Evolutionary conservation across 176 grass and related monocot genomes (phyloP).

Genomic region (Oryza glaberrima): DNA sequence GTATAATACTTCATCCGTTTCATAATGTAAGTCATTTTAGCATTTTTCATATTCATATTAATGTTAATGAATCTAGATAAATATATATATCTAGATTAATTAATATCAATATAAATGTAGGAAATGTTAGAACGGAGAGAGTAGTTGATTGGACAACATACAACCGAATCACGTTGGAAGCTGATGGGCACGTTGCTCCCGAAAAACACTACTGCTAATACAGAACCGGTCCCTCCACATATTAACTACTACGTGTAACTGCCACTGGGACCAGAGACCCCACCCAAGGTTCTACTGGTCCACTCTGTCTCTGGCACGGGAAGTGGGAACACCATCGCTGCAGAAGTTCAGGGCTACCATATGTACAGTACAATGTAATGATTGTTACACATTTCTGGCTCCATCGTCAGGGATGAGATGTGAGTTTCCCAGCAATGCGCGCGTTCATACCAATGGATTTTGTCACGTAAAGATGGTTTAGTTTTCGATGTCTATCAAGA

Average conservation of each 20-base stretch:
- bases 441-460: background rate
- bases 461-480: background rate
- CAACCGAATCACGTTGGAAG: background rate
- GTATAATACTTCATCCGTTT: too few relatives aligned
- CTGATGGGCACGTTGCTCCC: too few relatives aligned
- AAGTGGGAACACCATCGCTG: background rate
- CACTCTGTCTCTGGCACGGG: background rate
- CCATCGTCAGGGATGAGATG: background rate
- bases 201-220: background rate
- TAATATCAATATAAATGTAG: too few relatives aligned
- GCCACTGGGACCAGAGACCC: background rate
- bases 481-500: background rate
- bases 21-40: too few relatives aligned
- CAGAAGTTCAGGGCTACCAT: background rate
- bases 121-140: too few relatives aligned
- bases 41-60: too few relatives aligned
- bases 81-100: too few relatives aligned
- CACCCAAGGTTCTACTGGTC: background rate
- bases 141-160: background rate
- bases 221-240: background rate
- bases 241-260: background rate
- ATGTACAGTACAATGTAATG: background rate
- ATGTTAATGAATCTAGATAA: too few relatives aligned
- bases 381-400: background rate
- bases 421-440: background rate